A percentile compares a stretch with the other conserved stretches of the same genome.
Evolutionary conservation across 208 protist genomes (phyloP).

Genomic region (Entamoeba invadens): DNA sequence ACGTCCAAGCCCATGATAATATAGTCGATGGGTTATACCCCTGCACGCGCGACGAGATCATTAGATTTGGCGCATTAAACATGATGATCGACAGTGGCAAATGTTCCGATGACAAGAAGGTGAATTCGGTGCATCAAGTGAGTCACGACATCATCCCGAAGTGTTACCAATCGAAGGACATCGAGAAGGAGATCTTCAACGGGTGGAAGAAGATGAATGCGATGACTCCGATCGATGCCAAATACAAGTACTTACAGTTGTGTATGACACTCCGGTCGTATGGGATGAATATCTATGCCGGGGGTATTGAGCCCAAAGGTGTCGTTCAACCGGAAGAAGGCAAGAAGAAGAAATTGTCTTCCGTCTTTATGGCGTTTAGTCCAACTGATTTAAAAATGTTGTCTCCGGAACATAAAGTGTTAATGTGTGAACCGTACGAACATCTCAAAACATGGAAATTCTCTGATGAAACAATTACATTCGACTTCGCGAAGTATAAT

Average conservation of each 20-base stretch:
- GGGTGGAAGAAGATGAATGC: background rate
- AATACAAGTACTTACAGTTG: background rate
- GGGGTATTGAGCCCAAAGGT: background rate
- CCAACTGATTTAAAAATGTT: background rate
- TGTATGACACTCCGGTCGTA: background rate
- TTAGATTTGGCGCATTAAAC: background rate
- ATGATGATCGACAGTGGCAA: background rate
- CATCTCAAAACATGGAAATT: background rate
- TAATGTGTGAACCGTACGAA: background rate
- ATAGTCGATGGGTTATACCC: background rate
- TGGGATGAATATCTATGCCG: background rate
- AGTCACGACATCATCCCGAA: background rate
- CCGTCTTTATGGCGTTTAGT: background rate
- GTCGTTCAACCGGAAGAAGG: background rate
- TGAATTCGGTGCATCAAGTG: background rate
- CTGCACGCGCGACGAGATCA: background rate
- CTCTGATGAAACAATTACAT: background rate
- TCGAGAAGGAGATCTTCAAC: background rate
- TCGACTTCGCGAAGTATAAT: background rate
- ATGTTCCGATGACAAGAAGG: background rate
- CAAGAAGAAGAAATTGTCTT: background rate
- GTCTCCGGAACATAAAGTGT: background rate
- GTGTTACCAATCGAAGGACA: background rate
- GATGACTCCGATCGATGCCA: background rate
- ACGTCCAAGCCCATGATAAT: background rate